Percentiles rank a stretch among this genome's conserved stretches.
phyloP scores from a whole-genome alignment of 257 asterid genomes.

The Solanum corneliomulleri region DNA sequence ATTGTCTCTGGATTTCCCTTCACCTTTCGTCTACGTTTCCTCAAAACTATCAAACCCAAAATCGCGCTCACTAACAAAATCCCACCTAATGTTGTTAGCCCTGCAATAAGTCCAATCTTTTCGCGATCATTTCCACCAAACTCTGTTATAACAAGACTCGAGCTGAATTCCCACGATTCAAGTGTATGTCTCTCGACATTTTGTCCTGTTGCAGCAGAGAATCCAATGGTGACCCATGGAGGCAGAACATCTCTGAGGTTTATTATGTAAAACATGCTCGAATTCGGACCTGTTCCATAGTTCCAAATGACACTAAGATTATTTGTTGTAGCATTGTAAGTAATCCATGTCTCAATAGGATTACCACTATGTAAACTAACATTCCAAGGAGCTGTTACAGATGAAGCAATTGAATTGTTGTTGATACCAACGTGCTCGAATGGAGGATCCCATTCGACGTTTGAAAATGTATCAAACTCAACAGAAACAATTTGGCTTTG shows the following conservation, averaged over 20 bases:
- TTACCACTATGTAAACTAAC: constrained; percentile 12
- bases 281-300: constrained; percentile 6
- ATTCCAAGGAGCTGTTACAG: constrained; percentile 13
- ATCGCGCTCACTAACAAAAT: background rate
- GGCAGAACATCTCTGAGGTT: constrained; percentile 19
- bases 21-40: background rate
- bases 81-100: constrained; percentile 5
- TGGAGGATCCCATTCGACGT: constrained; percentile 25
- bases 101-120: constrained; percentile 1
- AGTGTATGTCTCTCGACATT: constrained; percentile 6
- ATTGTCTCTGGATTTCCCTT: background rate
- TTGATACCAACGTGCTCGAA: constrained; percentile 27
- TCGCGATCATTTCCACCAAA: background rate
- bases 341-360: constrained; percentile 13
- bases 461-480: constrained; percentile 19
- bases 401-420: constrained; percentile 15
- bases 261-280: constrained; percentile 9
- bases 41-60: background rate
- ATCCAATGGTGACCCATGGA: constrained; percentile 13
- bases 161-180: constrained; percentile 19
- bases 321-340: constrained; percentile 11
- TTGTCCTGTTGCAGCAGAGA: constrained; percentile 28
- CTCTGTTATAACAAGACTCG: constrained; percentile 6
- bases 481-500: constrained; percentile 8
- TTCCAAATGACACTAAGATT: constrained; percentile 25